Evolutionary conservation across 2,329 filamentous ascomycete species (phyloP), one percentile per base, ranked within the genome.

Genomic region (Sporothrix curviconia): DNA sequence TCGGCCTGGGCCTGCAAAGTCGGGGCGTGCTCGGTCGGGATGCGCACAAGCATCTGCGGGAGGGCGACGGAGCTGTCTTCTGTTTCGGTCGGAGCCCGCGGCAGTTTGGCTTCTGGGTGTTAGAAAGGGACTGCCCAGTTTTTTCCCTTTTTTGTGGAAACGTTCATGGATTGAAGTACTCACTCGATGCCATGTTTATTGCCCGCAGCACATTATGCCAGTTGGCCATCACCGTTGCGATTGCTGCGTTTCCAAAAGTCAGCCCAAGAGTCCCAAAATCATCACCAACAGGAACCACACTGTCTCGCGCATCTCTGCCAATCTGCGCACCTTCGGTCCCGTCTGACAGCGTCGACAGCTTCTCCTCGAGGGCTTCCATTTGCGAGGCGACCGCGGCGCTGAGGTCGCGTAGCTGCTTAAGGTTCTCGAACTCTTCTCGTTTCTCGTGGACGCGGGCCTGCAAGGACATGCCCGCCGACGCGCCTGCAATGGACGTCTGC

Each of bases 171-270:
- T 14, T 22, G 6, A 15, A 44, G 57, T 28, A 74, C 83, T 67
- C 78, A 92, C 89, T 80, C 60, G 87, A 92, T 61, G 90, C 90
- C 87, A 94, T 92, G 67, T 87, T 87, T 67, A 95, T 92, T 42
- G 89, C 89, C 63, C 87, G 80, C 60, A 95, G 78, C 62, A 95
- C 89, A 65, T 90, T 92, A 70, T 92, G 87, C 90, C 90, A 95
- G 70, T 94, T 95, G 55, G 86, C 82, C 68, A 95, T 77, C 22
- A 95, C 89, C n/a, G 86, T 81, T 39, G 90, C 89, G 66, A 95
- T 90, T 60, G 87, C 89, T 90, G 68, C 56, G 55, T 22, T 47
- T 51, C 61, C n/a, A n/a, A 64, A 37, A 53, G 56, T 59, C 40
- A 56, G 59, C 65, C 15, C 22, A 17, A 4, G 2, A 8, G 14